Percentiles rank a stretch among this genome's conserved stretches.
phyloP scores from a whole-genome alignment of 176 grass and related monocot species.

The Musa beccarii region DNA sequence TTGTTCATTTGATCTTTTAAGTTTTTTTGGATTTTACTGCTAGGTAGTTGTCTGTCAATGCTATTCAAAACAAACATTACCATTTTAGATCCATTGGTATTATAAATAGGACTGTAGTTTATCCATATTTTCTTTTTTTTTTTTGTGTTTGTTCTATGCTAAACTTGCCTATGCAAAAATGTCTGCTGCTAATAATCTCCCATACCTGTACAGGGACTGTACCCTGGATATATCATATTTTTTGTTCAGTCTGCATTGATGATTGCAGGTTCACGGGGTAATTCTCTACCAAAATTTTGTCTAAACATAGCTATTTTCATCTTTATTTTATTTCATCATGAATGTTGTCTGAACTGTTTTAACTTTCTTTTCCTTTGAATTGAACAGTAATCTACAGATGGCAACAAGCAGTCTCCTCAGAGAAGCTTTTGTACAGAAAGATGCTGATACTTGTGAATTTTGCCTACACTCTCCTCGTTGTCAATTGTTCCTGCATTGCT shows the following conservation, averaged over 20 bases:
- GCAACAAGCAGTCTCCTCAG: slow-evolving; percentile 48
- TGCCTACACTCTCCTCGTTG: slow-evolving; percentile 72
- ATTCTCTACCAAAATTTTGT: not conserved
- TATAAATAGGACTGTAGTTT: too few species aligned
- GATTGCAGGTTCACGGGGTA: slow-evolving; percentile 93
- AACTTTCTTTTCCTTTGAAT: slow-evolving; percentile 21
- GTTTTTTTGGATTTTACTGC: too few species aligned
- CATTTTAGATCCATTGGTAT: too few species aligned
- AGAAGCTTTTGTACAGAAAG: slow-evolving; percentile 32
- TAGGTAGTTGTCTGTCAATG: too few species aligned
- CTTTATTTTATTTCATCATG: not conserved
- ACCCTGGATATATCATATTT: slow-evolving; percentile 24
- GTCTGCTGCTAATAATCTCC: not conserved
- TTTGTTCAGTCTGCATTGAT: slow-evolving; percentile 90
- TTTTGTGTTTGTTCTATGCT: too few species aligned
- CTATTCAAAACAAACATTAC: too few species aligned
- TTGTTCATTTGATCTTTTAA: too few species aligned
- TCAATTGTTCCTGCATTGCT: slow-evolving; percentile 95
- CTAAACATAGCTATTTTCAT: not conserved
- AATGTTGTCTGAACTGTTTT: slow-evolving; percentile 8
- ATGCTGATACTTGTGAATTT: slow-evolving; percentile 62
- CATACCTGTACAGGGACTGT: slow-evolving; percentile 53
- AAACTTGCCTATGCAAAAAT: too few species aligned
- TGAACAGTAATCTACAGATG: slow-evolving; percentile 90
- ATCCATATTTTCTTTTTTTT: too few species aligned